Evolutionary conservation across 2,329 filamentous ascomycete species (phyloP).

Genomic region (Sporothrix dimorphospora): DNA sequence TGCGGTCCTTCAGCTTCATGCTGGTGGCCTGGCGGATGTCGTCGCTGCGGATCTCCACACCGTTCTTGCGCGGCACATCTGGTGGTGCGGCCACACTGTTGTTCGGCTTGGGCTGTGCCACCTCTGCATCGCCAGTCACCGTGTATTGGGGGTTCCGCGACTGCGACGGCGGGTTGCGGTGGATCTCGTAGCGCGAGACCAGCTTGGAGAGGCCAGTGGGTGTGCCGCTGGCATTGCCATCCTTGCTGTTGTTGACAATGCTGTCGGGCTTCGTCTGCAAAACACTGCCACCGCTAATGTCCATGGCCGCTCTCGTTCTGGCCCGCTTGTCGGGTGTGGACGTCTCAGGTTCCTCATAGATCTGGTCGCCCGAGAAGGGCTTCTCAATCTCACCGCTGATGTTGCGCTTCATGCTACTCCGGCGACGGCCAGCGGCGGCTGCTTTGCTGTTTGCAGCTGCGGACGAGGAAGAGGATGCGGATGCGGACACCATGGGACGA

Average conservation of each 20-base stretch:
- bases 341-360: slow-evolving; percentile 85
- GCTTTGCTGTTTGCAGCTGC: slow-evolving; percentile 17
- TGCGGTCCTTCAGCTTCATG: slow-evolving; percentile 85
- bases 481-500: slow-evolving; percentile 34
- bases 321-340: slow-evolving; percentile 37
- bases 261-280: slow-evolving; percentile 65
- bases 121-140: slow-evolving; percentile 55
- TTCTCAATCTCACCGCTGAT: slow-evolving; percentile 69
- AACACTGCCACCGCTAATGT: not conserved
- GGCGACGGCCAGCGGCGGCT: slow-evolving; percentile 49
- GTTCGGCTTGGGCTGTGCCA: slow-evolving; percentile 38
- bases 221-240: slow-evolving; percentile 42
- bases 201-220: slow-evolving; percentile 42
- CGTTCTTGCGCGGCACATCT: slow-evolving; percentile 68
- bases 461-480: slow-evolving; percentile 37
- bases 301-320: not conserved
- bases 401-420: slow-evolving; percentile 69
- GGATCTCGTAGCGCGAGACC: slow-evolving; percentile 62
- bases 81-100: slow-evolving; percentile 38
- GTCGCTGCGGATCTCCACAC: slow-evolving; percentile 79
- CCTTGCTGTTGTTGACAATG: slow-evolving; percentile 57
- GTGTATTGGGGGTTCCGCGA: slow-evolving; percentile 81
- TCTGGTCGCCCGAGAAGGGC: slow-evolving; percentile 75
- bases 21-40: slow-evolving; percentile 90
- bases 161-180: slow-evolving; percentile 81